phyloP scores from a whole-genome alignment of 148 eudicot species.

The Rhododendron simsii region DNA sequence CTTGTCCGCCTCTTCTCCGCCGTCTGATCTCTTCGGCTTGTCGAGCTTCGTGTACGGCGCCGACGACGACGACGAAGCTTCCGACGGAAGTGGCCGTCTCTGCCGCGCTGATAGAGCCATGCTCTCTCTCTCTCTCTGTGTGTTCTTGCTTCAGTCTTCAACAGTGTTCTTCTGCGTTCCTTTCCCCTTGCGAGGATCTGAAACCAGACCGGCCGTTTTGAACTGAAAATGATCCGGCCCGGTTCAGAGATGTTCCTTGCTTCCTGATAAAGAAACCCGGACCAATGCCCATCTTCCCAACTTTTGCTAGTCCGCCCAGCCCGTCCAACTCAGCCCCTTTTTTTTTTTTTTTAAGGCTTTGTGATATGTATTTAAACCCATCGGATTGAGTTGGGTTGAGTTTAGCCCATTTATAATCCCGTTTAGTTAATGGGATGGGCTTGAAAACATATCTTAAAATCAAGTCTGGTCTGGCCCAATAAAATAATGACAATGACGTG shows the following conservation, averaged over 20 bases:
- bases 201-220: neutral
- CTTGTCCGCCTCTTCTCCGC: conserved; percentile 26
- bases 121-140: conserved; percentile 9
- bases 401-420: too few species aligned
- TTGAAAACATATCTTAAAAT: too few species aligned
- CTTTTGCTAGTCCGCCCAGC: too few species aligned
- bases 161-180: neutral
- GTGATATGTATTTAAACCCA: too few species aligned
- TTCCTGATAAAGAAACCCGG: neutral
- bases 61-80: conserved; percentile 43
- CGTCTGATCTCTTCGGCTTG: conserved; percentile 46
- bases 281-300: neutral
- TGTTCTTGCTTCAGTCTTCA: neutral
- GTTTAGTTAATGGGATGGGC: too few species aligned
- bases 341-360: too few species aligned
- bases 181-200: neutral
- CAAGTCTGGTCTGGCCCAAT: too few species aligned
- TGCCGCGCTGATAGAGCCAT: conserved; percentile 63
- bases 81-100: conserved; percentile 46
- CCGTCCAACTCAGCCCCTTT: too few species aligned
- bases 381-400: too few species aligned
- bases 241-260: conserved; percentile 1
- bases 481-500: too few species aligned
- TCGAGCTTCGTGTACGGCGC: conserved; percentile 60
- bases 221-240: neutral